phyloP scores from a whole-genome alignment of 495 filamentous ascomycete genomes.

The Neurospora cerealis region DNA sequence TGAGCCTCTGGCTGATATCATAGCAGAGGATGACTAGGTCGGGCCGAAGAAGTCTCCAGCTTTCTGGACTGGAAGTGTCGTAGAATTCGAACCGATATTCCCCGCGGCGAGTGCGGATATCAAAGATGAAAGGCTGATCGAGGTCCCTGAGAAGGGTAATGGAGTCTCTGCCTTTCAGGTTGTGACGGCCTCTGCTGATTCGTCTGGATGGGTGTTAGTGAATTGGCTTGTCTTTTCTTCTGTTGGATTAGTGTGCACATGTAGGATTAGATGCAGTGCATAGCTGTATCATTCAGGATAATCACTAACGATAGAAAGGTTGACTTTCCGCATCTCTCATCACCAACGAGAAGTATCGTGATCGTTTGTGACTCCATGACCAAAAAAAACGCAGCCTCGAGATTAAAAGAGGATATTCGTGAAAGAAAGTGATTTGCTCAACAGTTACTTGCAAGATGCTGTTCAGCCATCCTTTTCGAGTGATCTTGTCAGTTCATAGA shows the following conservation, averaged over 20 bases:
- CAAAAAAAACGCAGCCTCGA: background rate
- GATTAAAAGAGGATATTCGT: too few relatives aligned
- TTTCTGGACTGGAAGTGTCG: slow-evolving; percentile 66
- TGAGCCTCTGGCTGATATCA: slow-evolving; percentile 60
- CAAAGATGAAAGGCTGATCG: slow-evolving; percentile 77
- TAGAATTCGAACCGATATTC: slow-evolving; percentile 67
- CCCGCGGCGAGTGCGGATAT: slow-evolving; percentile 50
- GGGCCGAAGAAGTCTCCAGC: slow-evolving; percentile 64
- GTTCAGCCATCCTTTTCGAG: background rate
- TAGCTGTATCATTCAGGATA: background rate
- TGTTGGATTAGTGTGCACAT: background rate
- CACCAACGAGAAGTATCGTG: slow-evolving; percentile 69
- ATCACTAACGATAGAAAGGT: slow-evolving; percentile 76
- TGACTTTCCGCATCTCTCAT: slow-evolving; percentile 72
- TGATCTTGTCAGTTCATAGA: background rate
- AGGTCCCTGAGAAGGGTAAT: slow-evolving; percentile 57
- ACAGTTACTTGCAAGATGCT: background rate
- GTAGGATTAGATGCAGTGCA: background rate
- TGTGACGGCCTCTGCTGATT: slow-evolving; percentile 34
- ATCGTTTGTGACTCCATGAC: slow-evolving; percentile 41
- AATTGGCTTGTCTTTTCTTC: background rate
- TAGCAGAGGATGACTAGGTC: slow-evolving; percentile 72
- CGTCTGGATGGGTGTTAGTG: slow-evolving; percentile 26
- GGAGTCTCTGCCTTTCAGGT: slow-evolving; percentile 22
- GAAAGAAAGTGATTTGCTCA: background rate